phyloP scores from a whole-genome alignment of 129 eudicot genomes.

The Kitagawia praeruptora region DNA sequence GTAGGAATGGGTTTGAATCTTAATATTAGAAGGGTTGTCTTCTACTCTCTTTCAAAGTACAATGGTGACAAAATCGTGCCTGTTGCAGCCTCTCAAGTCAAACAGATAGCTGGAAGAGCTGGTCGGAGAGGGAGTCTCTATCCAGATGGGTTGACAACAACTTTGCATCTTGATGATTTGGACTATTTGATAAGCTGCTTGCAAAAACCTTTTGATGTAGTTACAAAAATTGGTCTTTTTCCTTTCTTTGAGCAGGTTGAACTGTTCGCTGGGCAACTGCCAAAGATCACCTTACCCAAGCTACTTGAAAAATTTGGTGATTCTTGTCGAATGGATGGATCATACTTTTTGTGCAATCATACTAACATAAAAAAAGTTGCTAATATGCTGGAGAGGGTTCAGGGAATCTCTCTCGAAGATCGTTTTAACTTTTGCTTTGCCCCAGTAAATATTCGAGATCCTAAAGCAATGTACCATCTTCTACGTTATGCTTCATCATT shows the following conservation, averaged over 20 bases:
- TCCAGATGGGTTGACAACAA: slow-evolving; percentile 87
- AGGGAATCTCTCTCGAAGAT: slow-evolving; percentile 77
- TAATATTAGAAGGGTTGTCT: slow-evolving; percentile 72
- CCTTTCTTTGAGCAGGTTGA: slow-evolving; percentile 91
- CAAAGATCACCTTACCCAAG: slow-evolving; percentile 45
- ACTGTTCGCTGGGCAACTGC: slow-evolving; percentile 71
- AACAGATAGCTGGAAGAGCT: slow-evolving; percentile 97
- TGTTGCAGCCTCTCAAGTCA: slow-evolving; percentile 81
- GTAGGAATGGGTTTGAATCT: slow-evolving; percentile 99
- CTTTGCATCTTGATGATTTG: slow-evolving; percentile 65
- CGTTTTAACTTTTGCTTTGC: slow-evolving; percentile 96
- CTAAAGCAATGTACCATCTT: slow-evolving; percentile 98
- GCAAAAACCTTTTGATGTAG: slow-evolving; percentile 67
- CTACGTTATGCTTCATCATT: slow-evolving; percentile 71
- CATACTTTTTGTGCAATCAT: slow-evolving; percentile 70
- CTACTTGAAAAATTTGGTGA: slow-evolving; percentile 66
- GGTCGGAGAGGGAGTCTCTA: slow-evolving; percentile 92
- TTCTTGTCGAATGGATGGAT: slow-evolving; percentile 75
- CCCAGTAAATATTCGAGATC: slow-evolving; percentile 90
- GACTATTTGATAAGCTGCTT: slow-evolving; percentile 77
- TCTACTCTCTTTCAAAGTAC: slow-evolving; percentile 64
- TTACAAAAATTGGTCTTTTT: slow-evolving; percentile 74
- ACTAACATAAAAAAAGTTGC: slow-evolving; percentile 70
- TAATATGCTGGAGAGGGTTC: slow-evolving; percentile 84
- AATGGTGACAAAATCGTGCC: slow-evolving; percentile 80